A percentile compares a stretch with the other conserved stretches of the same genome.
phyloP scores from a whole-genome alignment of 306 rosid genomes.

The Quillaja saponaria region DNA sequence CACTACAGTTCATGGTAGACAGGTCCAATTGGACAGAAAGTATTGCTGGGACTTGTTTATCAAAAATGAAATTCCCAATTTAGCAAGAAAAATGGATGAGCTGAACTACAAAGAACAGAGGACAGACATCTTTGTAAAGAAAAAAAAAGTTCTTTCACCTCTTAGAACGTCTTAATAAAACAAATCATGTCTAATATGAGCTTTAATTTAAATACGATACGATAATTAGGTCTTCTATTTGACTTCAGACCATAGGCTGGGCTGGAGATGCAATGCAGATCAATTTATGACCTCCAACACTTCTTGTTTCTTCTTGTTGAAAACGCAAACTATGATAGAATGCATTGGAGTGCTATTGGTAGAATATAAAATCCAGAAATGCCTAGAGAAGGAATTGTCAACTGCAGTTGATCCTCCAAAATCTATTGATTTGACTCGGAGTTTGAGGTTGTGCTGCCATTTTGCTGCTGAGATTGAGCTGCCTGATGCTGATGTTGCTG shows the following conservation, averaged over 20 bases:
- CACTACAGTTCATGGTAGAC: too few relatives aligned
- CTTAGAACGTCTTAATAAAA: slow-evolving; percentile 35
- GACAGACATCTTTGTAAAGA: slow-evolving; percentile 28
- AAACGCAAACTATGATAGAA: slow-evolving; percentile 43
- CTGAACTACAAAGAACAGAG: neutral
- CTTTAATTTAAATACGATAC: slow-evolving; percentile 41
- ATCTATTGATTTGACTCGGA: slow-evolving; percentile 55
- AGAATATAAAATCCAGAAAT: slow-evolving; percentile 15
- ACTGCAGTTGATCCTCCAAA: slow-evolving; percentile 13
- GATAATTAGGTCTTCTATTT: slow-evolving; percentile 36
- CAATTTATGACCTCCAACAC: slow-evolving; percentile 35
- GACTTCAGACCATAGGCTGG: slow-evolving; percentile 40
- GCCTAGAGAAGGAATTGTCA: slow-evolving; percentile 24
- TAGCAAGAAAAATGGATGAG: neutral
- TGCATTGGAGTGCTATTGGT: slow-evolving; percentile 31
- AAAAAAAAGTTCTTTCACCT: slow-evolving; percentile 30
- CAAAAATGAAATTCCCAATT: too few relatives aligned
- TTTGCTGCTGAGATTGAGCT: slow-evolving; percentile 45
- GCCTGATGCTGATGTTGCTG: slow-evolving; percentile 41
- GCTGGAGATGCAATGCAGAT: slow-evolving; percentile 42
- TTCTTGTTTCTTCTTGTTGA: slow-evolving; percentile 29
- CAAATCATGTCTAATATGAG: slow-evolving; percentile 49
- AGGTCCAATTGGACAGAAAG: too few relatives aligned
- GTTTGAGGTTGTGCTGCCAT: slow-evolving; percentile 54
- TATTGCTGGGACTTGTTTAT: too few relatives aligned